Conservation (phyloP, 441 rosid species). For the Breynia disticha region DNA sequence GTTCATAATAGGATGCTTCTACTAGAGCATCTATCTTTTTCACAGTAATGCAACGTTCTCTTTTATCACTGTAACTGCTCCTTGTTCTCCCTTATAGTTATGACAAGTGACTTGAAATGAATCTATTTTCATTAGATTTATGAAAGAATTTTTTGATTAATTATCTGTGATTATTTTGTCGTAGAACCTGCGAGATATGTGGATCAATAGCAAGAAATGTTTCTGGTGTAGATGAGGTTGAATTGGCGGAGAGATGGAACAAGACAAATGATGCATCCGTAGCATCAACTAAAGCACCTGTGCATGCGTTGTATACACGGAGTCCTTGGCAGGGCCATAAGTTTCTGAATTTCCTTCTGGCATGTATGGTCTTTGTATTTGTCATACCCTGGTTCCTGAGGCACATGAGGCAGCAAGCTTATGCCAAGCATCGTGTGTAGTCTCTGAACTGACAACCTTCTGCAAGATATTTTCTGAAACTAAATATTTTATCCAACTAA, state of each 20-base stretch:
- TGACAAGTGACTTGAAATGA: no score
- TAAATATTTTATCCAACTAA: no score
- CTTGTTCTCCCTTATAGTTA: no score
- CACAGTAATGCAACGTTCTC: no score
- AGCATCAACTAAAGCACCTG: constrained; percentile 9
- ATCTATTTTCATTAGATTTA: no score
- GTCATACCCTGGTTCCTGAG: constrained; percentile 56
- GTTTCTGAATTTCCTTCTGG: constrained; percentile 43
- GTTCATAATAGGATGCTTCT: no score
- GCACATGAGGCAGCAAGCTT: no score
- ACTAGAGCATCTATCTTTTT: no score
- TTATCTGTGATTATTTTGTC: not conserved
- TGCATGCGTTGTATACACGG: constrained; percentile 17
- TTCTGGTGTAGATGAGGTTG: constrained; percentile 26
- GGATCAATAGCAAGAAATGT: constrained; percentile 40
- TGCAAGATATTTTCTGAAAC: no score
- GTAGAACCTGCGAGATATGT: constrained; percentile 71
- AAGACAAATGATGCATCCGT: constrained; percentile 19
- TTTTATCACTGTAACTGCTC: no score
- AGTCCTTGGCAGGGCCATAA: constrained; percentile 44
- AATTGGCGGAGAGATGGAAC: constrained; percentile 17
- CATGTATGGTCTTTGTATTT: constrained; percentile 54
- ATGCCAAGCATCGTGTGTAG: no score
- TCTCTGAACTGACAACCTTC: no score
- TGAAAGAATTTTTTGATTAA: not conserved